These are phyloP conservation scores for Xylaria intraflava DNA, from an alignment of 495 filamentous ascomycete species.

Conservation along the genomic window DNA sequence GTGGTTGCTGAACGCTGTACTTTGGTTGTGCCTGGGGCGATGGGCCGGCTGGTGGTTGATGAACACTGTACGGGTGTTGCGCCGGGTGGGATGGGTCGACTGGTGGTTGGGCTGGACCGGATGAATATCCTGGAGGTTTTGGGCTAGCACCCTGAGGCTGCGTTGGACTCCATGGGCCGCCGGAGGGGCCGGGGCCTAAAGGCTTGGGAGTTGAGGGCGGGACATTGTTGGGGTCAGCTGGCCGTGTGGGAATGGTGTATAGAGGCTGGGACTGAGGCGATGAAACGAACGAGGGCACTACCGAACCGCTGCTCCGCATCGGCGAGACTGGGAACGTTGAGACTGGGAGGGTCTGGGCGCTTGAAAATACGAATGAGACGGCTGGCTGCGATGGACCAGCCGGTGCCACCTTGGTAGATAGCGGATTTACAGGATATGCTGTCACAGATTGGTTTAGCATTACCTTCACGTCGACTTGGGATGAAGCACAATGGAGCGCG, in stretches of 20 bases:
- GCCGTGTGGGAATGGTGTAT: neutral
- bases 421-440: neutral
- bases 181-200: neutral
- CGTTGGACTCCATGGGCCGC: neutral
- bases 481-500: too few species aligned
- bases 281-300: neutral
- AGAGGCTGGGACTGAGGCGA: too few species aligned
- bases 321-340: slow-evolving; percentile 2
- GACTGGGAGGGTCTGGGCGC: neutral
- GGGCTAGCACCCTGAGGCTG: too few species aligned
- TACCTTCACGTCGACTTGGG: neutral
- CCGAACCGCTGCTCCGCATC: neutral
- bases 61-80: neutral
- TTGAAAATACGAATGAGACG: neutral
- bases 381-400: neutral
- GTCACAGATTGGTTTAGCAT: neutral
- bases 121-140: neutral
- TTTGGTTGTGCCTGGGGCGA: neutral
- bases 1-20: neutral
- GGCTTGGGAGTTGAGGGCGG: neutral
- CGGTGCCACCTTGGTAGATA: neutral
- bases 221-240: neutral
- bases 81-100: neutral
- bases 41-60: neutral
- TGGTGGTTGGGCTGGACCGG: neutral